Conservation (phyloP, 169 alveolate species). For the Miamiensis avidus region DNA sequence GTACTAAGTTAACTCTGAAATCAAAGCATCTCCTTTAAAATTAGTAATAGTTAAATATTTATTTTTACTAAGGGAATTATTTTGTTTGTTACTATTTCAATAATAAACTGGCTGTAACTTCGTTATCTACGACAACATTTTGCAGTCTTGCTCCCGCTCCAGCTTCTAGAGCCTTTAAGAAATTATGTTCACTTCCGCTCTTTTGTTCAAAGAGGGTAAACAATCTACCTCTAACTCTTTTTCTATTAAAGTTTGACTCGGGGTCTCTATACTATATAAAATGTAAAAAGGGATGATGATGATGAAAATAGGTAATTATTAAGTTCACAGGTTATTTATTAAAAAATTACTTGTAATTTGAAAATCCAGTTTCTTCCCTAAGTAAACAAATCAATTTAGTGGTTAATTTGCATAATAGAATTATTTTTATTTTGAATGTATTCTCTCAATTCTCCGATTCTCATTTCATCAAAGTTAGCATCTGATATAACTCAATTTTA, state of each 20-base stretch:
- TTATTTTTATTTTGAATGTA: constrained; percentile 1
- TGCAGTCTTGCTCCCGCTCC: constrained; percentile 78
- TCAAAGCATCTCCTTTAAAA: constrained; percentile 46
- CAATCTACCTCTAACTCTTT: constrained; percentile 76
- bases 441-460: constrained; percentile 3
- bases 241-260: constrained; percentile 59
- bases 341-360: constrained; percentile 15
- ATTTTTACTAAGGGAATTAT: too few species aligned
- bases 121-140: constrained; percentile 71
- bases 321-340: not conserved
- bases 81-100: constrained; percentile 29
- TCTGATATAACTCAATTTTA: not conserved
- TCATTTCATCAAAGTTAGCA: constrained; percentile 4
- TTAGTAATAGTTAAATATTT: too few species aligned
- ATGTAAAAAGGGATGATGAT: constrained; percentile 28
- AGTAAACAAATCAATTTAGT: not conserved
- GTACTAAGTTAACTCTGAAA: constrained; percentile 58
- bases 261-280: constrained; percentile 62
- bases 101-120: constrained; percentile 60
- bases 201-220: constrained; percentile 66
- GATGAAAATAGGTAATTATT: not conserved
- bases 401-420: constrained; percentile 3
- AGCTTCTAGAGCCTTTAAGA: constrained; percentile 84
- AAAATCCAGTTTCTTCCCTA: constrained; percentile 12
- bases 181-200: constrained; percentile 71